Conservation (phyloP, 139 green algal species). For the Tetraselmis chui region DNA sequence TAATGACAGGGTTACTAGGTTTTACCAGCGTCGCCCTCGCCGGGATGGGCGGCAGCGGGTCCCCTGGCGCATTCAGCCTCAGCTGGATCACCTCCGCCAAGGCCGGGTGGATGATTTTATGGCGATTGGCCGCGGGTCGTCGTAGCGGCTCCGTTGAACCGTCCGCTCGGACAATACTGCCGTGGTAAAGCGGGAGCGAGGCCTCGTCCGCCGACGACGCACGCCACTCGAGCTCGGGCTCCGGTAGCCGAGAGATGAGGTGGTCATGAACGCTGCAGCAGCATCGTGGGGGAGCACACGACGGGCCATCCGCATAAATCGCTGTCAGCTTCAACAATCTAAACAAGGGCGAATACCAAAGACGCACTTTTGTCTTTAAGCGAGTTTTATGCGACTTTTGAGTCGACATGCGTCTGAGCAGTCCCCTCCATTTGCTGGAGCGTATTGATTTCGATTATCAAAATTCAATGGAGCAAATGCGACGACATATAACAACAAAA, state of each 20-base stretch:
- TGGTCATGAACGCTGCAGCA: neutral
- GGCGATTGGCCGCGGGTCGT: neutral
- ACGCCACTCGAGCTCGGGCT: neutral
- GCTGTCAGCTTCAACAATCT: no score
- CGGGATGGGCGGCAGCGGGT: neutral
- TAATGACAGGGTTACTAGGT: no score
- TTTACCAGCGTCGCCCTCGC: neutral
- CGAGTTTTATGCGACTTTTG: no score
- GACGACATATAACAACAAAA: no score
- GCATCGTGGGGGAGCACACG: no score
- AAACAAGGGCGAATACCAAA: no score
- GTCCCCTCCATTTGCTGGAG: no score
- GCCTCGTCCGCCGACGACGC: neutral
- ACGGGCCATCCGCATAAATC: no score
- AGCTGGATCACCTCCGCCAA: neutral
- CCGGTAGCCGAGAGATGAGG: neutral
- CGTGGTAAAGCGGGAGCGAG: neutral
- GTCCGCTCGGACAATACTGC: neutral
- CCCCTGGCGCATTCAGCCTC: neutral
- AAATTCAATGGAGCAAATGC: no score
- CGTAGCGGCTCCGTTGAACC: neutral
- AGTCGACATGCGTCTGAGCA: no score
- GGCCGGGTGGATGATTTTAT: neutral
- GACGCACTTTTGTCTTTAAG: no score
- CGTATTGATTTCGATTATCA: no score